These are phyloP conservation scores for Termitomyces sp. DNA, from an alignment of 768 basidiomycete species.

Conservation along the genomic window DNA sequence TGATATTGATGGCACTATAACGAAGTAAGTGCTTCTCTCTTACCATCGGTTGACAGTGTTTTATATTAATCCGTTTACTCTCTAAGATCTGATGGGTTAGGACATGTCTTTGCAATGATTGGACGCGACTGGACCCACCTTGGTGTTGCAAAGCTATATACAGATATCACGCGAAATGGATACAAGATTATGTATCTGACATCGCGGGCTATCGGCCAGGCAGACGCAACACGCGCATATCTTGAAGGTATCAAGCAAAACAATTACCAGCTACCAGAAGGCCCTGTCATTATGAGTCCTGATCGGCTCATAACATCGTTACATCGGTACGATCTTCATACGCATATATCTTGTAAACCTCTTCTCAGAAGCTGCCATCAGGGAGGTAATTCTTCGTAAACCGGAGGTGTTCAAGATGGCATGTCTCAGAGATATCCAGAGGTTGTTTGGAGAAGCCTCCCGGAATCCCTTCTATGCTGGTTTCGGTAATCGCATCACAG, in stretches of 20 bases:
- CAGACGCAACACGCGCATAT: slow-evolving; percentile 94
- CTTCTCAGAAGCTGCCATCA: slow-evolving; percentile 23
- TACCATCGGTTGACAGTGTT: not conserved
- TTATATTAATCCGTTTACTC: not conserved
- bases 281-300: slow-evolving; percentile 98
- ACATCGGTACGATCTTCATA: slow-evolving; percentile 65
- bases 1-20: slow-evolving; percentile 99
- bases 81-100: slow-evolving; percentile 86
- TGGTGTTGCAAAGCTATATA: slow-evolving; percentile 96
- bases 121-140: slow-evolving; percentile 98
- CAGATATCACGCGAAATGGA: slow-evolving; percentile 91
- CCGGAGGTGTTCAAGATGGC: slow-evolving; percentile 99
- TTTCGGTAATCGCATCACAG: slow-evolving; percentile 97
- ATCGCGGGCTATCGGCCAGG: slow-evolving; percentile 95
- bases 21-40: slow-evolving; percentile 64
- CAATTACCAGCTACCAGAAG: slow-evolving; percentile 94
- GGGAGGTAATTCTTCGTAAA: slow-evolving; percentile 98
- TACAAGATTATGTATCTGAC: slow-evolving; percentile 99
- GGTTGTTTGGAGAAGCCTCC: slow-evolving; percentile 73
- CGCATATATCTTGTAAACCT: not conserved
- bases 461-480: slow-evolving; percentile 92
- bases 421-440: slow-evolving; percentile 90
- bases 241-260: slow-evolving; percentile 94
- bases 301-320: slow-evolving; percentile 92
- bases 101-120: slow-evolving; percentile 96